phyloP scores from a whole-genome alignment of 495 filamentous ascomycete genomes.

The Lasiosphaeria miniovina region DNA sequence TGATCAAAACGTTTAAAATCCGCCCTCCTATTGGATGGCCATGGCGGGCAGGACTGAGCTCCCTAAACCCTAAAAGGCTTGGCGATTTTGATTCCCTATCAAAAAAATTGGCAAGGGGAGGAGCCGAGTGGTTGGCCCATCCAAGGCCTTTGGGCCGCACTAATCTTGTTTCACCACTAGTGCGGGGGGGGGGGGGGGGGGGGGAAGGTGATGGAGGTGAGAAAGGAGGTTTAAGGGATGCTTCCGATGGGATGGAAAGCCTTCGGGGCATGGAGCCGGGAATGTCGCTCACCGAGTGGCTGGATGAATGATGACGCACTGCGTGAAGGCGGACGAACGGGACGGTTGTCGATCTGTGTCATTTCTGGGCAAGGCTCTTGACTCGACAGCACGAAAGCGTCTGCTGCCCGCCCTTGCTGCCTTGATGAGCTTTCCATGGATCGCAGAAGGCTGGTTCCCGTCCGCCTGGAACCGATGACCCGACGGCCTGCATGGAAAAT shows the following conservation, averaged over 20 bases:
- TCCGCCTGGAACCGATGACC: constrained; percentile 11
- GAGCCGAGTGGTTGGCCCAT: no score
- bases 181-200: no score
- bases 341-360: not conserved
- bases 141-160: no score
- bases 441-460: not conserved
- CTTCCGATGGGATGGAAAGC: constrained; percentile 6
- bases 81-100: no score
- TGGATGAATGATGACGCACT: not conserved
- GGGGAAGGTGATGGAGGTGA: no score
- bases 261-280: not conserved
- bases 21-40: no score
- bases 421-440: no score
- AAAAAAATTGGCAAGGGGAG: no score
- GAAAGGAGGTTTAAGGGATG: not conserved
- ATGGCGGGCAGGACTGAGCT: no score
- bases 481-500: constrained; percentile 5
- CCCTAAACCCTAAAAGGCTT: no score
- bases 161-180: no score
- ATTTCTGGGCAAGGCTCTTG: not conserved
- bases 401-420: not conserved
- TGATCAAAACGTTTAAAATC: no score
- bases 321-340: not conserved
- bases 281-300: not conserved
- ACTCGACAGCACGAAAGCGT: not conserved